phyloP scores from a whole-genome alignment of 2,329 filamentous ascomycete species.

The Hypoxylon sp. region DNA sequence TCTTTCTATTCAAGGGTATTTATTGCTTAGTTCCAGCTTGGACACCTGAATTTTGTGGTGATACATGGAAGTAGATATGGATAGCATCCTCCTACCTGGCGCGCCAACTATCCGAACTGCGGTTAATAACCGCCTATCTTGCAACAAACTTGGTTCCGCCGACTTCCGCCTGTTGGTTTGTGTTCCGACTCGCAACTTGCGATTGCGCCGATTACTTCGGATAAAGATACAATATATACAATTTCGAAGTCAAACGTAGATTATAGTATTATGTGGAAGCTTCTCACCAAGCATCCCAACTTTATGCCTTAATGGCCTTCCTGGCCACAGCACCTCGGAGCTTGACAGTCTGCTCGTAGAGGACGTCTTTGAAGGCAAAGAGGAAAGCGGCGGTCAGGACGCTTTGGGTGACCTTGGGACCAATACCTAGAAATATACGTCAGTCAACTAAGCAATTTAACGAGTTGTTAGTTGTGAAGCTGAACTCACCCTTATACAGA shows the following conservation, averaged over 20 bases:
- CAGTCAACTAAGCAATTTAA: constrained; percentile 22
- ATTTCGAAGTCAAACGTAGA: neutral
- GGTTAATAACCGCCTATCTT: neutral
- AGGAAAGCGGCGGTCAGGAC: constrained; percentile 96
- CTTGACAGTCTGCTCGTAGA: constrained; percentile 86
- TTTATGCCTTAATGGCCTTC: constrained; percentile 55
- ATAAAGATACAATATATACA: constrained; percentile 35
- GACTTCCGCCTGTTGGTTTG: neutral
- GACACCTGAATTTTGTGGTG: constrained; percentile 9
- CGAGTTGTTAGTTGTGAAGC: constrained; percentile 10
- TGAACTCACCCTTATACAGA: constrained; percentile 85
- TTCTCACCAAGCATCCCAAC: constrained; percentile 1
- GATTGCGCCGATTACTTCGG: neutral
- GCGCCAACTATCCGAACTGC: neutral
- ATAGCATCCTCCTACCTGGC: neutral
- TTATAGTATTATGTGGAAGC: neutral
- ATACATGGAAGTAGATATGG: constrained; percentile 19
- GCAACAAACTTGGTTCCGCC: neutral
- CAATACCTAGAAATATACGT: constrained; percentile 76
- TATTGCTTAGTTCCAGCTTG: constrained; percentile 9
- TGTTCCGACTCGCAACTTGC: neutral
- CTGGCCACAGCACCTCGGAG: constrained; percentile 66
- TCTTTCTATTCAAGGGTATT: constrained; percentile 26
- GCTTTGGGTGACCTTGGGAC: constrained; percentile 96
- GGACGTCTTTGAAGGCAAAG: constrained; percentile 97